phyloP scores from a whole-genome alignment of 441 rosid species.

The Bocquillonia castaneifolia region DNA sequence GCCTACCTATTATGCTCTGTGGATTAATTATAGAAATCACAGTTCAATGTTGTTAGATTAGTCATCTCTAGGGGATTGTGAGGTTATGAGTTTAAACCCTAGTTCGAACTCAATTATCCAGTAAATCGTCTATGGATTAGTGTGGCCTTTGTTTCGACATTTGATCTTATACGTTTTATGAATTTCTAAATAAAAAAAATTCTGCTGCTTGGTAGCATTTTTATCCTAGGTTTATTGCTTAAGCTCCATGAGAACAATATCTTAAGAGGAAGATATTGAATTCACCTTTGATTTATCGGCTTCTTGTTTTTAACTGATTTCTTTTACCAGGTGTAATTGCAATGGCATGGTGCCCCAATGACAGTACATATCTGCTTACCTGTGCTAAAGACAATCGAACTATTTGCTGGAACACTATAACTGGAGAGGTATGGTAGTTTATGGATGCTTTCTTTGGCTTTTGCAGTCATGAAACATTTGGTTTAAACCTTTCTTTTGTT shows the following conservation, averaged over 20 bases:
- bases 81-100: background rate
- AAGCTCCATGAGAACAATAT: background rate
- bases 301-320: conserved; percentile 18
- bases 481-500: background rate
- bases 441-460: conserved; percentile 7
- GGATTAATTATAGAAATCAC: background rate
- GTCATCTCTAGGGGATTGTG: background rate
- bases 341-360: conserved; percentile 97
- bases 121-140: background rate
- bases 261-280: conserved; percentile 2
- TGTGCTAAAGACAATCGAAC: conserved; percentile 98
- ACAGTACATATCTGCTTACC: conserved; percentile 88
- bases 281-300: conserved; percentile 16
- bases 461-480: background rate
- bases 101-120: background rate
- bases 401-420: conserved; percentile 92
- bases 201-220: background rate
- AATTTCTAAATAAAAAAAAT: background rate
- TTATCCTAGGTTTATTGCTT: background rate
- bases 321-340: conserved; percentile 83
- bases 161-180: background rate
- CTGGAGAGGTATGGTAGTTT: conserved; percentile 63
- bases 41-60: background rate
- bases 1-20: background rate
- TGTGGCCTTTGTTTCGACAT: background rate